Conservation (phyloP, 2,329 filamentous ascomycete species). For the Aspergillus ibericus region DNA sequence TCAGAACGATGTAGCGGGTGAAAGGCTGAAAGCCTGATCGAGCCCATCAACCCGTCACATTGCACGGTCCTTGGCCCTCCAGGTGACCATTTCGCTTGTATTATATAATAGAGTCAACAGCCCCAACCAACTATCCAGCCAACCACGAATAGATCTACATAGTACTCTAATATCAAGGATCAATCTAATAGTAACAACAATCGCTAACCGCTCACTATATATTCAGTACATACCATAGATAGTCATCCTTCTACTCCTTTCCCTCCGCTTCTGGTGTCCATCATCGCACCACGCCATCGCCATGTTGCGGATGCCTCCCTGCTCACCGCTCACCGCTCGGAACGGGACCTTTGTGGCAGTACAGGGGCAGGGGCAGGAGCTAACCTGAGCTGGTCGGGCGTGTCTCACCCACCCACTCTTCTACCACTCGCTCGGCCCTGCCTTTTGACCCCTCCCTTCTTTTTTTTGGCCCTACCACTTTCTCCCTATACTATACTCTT, state of each 20-base stretch:
- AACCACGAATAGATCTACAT: background rate
- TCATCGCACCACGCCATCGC: background rate
- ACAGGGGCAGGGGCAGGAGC: constrained; percentile 6
- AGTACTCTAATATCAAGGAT: background rate
- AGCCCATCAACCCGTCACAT: background rate
- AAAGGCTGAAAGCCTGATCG: constrained; percentile 67
- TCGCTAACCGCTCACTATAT: no score
- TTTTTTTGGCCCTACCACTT: constrained; percentile 10
- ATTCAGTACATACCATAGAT: background rate
- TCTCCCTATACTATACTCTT: constrained; percentile 6
- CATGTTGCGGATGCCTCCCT: background rate
- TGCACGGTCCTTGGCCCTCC: background rate
- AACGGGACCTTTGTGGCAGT: constrained; percentile 15
- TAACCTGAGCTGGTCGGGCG: constrained; percentile 11
- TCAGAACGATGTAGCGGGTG: constrained; percentile 73
- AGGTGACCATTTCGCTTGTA: constrained; percentile 13
- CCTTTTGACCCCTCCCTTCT: constrained; percentile 10
- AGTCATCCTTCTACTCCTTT: background rate
- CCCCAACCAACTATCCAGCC: background rate
- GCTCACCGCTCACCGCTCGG: constrained; percentile 21
- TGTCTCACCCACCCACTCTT: constrained; percentile 2
- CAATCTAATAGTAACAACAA: background rate
- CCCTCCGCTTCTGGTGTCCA: background rate
- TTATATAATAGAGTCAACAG: constrained; percentile 1
- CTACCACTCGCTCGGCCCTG: constrained; percentile 1